Base-by-base conservation (phyloP, 176 grass and related monocot species). In the Panicum miliaceum region DNA sequence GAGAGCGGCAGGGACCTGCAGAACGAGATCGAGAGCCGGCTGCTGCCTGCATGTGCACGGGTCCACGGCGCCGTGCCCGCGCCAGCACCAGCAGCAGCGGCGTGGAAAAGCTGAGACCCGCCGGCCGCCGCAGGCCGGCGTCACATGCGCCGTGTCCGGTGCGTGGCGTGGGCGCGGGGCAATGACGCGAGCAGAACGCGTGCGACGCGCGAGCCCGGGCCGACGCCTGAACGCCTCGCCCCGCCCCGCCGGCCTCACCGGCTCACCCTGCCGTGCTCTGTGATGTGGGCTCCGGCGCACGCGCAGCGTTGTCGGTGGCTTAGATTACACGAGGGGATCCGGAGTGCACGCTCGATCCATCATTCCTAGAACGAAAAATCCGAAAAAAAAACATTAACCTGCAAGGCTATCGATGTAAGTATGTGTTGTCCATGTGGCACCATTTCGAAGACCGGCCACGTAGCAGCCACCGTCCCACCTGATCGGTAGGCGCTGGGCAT, bases 141-240 rank as follows among this genome's bases (percentile, higher is more conserved):
- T 62, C 75, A 64, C 76, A 78, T 78, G 76, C 76, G 57, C 23
- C 57, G 60, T 65, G 77, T 65, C 77, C 43, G 59, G 76, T 37
- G 76, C 42, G 76, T 79, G 10, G 59, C 59, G 59, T 76, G 74
- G 14, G 57, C 76, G 58, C 57, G 11, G 75, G 76, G 74, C 74
- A 76, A 76, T n/a, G 41, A 5, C 41, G 38, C 16, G 22, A 26
- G 22, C 23, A 23, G 4, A 4, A 51, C 70, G 70, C 70, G 45
- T 76, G 52, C 74, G n/a, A 12, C 5, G 36, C 54, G 43, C 75
- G 56, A 60, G 40, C 8, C 22, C 12, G 15, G 11, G 20, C 67
- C 40, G 67, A 12, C 20, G 38, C 67, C 38, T 37, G n/a, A n/a
- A n/a, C n/a, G n/a, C n/a, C n/a, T n/a, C n/a, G n/a, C n/a, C n/a